Conservation (phyloP, 306 rosid genomes). For the Malus orientalis region DNA sequence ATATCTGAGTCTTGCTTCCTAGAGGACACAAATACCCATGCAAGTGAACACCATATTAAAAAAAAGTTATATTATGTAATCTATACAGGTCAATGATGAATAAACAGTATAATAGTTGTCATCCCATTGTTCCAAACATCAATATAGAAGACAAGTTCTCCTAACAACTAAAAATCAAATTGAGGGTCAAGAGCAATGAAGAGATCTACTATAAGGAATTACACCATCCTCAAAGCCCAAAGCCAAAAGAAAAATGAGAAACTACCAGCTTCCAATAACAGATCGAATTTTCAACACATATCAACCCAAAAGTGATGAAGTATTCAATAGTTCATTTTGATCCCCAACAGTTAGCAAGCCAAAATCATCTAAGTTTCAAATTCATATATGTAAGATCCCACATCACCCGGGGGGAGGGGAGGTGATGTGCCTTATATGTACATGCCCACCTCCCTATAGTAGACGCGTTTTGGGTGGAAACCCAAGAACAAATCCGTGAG, state of each 20-base stretch:
- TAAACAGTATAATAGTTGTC: neutral
- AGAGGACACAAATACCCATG: conserved; percentile 11
- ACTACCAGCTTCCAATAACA: neutral
- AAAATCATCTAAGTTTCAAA: neutral
- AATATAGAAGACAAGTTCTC: neutral
- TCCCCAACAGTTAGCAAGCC: neutral
- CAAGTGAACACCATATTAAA: neutral
- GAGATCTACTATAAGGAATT: neutral
- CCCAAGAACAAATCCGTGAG: too few species aligned
- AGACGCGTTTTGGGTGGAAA: too few species aligned
- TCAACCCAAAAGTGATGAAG: neutral
- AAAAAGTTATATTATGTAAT: neutral
- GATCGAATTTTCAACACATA: neutral
- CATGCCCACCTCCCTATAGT: too few species aligned
- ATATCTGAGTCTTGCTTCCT: conserved; percentile 71
- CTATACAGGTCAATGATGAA: neutral
- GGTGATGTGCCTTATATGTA: too few species aligned
- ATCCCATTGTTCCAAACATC: neutral
- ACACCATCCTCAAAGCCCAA: neutral
- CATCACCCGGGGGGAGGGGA: too few species aligned
- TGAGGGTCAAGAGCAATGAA: neutral
- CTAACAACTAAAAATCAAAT: too few species aligned
- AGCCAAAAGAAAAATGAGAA: neutral
- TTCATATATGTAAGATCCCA: neutral
- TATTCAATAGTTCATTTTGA: neutral